Base-by-base conservation (phyloP, 2,329 filamentous ascomycete genomes). In the Exophiala oligosperma region DNA sequence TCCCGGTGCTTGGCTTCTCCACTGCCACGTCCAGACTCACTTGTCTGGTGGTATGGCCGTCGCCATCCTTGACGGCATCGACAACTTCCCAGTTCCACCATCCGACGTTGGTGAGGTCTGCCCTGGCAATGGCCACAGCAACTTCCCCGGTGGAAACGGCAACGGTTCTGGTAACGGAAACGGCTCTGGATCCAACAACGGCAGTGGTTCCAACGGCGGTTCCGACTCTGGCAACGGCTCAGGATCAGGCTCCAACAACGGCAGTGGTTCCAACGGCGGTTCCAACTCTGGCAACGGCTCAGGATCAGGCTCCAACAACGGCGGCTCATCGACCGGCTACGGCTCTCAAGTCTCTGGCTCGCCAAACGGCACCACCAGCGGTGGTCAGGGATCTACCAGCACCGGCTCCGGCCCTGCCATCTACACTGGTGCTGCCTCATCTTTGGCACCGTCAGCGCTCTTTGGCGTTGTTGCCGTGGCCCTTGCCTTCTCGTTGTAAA, bases 1-100 rank as follows among this genome's bases (percentile, higher is more conserved):
- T 58, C 80, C 82, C 2, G 81, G 82, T 0, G 74, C 80, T 0
- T 84, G 80, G 76, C 63, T 84, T 26, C 64, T 85, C 3, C 82
- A 84, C 62, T 85, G 82, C 60, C 82, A 85, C 67, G 79, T 84
- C 32, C 74, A 78, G 66, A 77, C 77, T 28, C 83, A 85, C 60
- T 69, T 83, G 56, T 69, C 73, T 28, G 81, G 81, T 2, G 83
- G 83, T 1, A 85, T 85, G 82, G 73, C 73, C 28, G 69, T 84
- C 69, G 77, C 79, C 1, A 76, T 85, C n/a, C 60, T 76, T n/a
- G 73, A 76, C 47, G 73, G 71, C 0, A 61, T 74, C 21, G 73
- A 75, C 62, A 60, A 65, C 12, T 75, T 65, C 61, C 65, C 65
- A 37, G 46, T 49, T 28, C 24, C 61, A 1, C 65, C 65, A 12